Percentiles rank a stretch among this genome's conserved stretches.
Evolutionary conservation across 768 basidiomycete species (phyloP).

Genomic region (Mycena rosella): DNA sequence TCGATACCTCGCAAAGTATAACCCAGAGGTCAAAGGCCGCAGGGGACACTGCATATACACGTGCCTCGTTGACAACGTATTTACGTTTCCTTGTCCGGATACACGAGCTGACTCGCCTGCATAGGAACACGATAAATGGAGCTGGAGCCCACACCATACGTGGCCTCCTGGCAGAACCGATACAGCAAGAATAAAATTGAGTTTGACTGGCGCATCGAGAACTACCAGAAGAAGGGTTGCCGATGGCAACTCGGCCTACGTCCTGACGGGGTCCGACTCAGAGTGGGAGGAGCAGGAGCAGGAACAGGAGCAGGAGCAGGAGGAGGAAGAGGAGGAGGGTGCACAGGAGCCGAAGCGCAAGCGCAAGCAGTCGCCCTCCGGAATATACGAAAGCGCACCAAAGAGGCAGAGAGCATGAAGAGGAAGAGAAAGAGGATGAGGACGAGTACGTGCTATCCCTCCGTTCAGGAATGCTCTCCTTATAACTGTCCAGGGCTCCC

Average conservation of each 20-base stretch:
- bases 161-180: slow-evolving; percentile 75
- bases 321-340: slow-evolving; percentile 2
- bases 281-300: no score
- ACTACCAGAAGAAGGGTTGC: slow-evolving; percentile 52
- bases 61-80: slow-evolving; percentile 60
- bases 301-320: slow-evolving; percentile 7
- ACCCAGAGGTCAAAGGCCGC: slow-evolving; percentile 56
- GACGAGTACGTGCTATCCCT: not conserved
- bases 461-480: no score
- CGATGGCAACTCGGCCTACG: slow-evolving; percentile 19
- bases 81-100: slow-evolving; percentile 29
- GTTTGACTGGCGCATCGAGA: slow-evolving; percentile 59
- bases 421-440: not conserved
- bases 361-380: not conserved
- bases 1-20: slow-evolving; percentile 64
- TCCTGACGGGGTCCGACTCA: no score
- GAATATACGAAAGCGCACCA: not conserved
- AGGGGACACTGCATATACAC: slow-evolving; percentile 61
- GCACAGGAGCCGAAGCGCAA: slow-evolving; percentile 12
- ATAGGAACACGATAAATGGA: slow-evolving; percentile 59
- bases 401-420: slow-evolving; percentile 8
- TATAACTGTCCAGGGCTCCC: no score
- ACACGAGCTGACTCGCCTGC: not conserved
- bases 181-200: slow-evolving; percentile 59
- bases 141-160: slow-evolving; percentile 65